Evolutionary conservation across 208 protist genomes (phyloP).

Genomic region (Leishmania gerbilli): DNA sequence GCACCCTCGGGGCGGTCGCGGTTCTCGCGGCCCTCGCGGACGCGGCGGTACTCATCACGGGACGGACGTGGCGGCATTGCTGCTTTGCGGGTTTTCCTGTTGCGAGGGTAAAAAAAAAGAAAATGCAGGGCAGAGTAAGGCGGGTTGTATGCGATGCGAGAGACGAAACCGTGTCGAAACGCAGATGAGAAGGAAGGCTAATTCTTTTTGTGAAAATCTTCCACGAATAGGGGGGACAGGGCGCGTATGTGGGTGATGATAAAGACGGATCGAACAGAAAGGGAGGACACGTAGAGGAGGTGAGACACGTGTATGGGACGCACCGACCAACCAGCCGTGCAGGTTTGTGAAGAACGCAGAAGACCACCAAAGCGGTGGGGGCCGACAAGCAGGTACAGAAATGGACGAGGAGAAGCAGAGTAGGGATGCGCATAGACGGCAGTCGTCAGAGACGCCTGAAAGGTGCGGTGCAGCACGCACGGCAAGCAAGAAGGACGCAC

Average conservation of each 20-base stretch:
- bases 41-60: slow-evolving; percentile 77
- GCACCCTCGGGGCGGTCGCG: slow-evolving; percentile 62
- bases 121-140: not conserved
- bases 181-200: not conserved
- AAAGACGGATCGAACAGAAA: too few species aligned
- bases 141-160: slow-evolving; percentile 1
- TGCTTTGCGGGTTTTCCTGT: not conserved
- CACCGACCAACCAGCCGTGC: not conserved
- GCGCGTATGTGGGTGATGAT: not conserved
- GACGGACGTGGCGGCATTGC: slow-evolving; percentile 59
- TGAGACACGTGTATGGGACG: not conserved
- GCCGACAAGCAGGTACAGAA: not conserved
- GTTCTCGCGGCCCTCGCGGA: slow-evolving; percentile 46
- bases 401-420: not conserved
- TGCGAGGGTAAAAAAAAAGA: not conserved
- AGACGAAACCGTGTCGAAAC: not conserved
- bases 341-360: not conserved
- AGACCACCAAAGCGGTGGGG: not conserved
- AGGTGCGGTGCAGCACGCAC: not conserved
- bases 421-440: not conserved
- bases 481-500: not conserved
- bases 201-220: slow-evolving; percentile 10
- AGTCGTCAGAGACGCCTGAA: not conserved
- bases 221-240: not conserved
- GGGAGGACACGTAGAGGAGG: too few species aligned